Base-by-base conservation (phyloP, 129 eudicot species). In the Artemisia argyi region DNA sequence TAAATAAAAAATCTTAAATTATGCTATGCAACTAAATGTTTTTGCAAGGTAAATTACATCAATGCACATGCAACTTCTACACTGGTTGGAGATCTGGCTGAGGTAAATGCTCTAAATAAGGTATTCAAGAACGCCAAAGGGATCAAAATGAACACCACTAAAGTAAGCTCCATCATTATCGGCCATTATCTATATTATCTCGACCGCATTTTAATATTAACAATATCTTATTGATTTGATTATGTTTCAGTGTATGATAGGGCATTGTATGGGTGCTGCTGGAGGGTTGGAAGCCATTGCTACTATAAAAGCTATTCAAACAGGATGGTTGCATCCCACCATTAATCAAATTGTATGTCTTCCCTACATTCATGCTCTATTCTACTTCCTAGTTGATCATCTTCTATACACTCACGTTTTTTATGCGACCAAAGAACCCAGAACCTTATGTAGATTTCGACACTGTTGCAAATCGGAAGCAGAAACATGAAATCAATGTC, bases 221-320 rank as follows among this genome's bases (percentile, higher is more conserved):
- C 46, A 39, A 7, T 39, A 6, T 39, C 46, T 39, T 39, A 39
- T 7, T 7, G 7, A 14, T 13, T 50, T 10, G 55, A 11, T 50
- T 50, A 50, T 50, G 55, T 50, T 12, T 50, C 84, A 50, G 55
- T 50, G n/a, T 50, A 50, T 50, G 55, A 50, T 50, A 11, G 55
- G 55, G 16, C 55, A 50, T 15, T 11, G 55, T 50, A 50, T 50
- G 55, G 55, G 55, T 11, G 55, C 55, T 5, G 55, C 96, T 48
- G 96, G 96, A 42, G 89, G 96, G 66, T 47, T 89, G 82, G 92
- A 89, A 82, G 96, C 96, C 61, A 89, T 89, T 32, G 96, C 96
- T n/a, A 79, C 91, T 12, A 78, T 89, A 12, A 91, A 91, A 86
- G 97, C 96, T 70, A 77, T 86, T 54, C 89, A 89, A n/a, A 85